These are phyloP conservation scores for Saraca asoca DNA, from an alignment of 331 rosid species.

Conservation along the genomic window DNA sequence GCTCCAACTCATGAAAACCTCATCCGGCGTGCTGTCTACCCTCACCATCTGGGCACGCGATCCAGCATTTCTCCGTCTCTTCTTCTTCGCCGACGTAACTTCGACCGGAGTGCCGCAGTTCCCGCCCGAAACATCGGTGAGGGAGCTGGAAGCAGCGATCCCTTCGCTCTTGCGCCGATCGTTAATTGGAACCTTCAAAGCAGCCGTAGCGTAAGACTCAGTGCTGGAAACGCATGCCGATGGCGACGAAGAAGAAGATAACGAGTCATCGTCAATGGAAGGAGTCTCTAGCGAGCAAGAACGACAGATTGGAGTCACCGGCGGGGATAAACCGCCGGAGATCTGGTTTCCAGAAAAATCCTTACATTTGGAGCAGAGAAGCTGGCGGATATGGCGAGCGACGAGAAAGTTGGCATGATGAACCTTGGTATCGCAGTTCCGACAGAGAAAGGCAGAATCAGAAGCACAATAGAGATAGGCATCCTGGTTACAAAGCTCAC, in stretches of 20 bases:
- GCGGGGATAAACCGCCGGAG: conserved; percentile 12
- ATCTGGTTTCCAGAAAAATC: conserved; percentile 34
- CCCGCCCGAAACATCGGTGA: conserved; percentile 31
- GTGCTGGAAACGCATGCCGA: conserved; percentile 43
- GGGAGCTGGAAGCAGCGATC: conserved; percentile 33
- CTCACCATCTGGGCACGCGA: not conserved
- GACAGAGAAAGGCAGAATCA: conserved; percentile 76
- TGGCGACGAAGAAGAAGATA: conserved; percentile 30
- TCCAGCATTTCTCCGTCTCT: not conserved
- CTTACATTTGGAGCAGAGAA: conserved; percentile 48
- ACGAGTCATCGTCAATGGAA: not conserved
- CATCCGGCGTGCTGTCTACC: conserved; percentile 30
- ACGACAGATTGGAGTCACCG: conserved; percentile 15
- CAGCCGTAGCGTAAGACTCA: conserved; percentile 36
- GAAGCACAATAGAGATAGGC: conserved; percentile 57
- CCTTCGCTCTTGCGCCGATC: not conserved
- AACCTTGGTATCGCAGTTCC: conserved; percentile 50
- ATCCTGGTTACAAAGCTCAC: conserved; percentile 54
- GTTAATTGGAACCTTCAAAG: not conserved
- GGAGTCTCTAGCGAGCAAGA: conserved; percentile 42
- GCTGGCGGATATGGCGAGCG: conserved; percentile 64
- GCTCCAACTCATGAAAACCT: conserved; percentile 58
- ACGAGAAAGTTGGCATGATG: conserved; percentile 74
- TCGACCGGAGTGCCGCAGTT: not conserved
- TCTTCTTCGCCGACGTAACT: conserved; percentile 8